Conservation (phyloP, 805 yeast species). For the Kuraishia ogatae region DNA sequence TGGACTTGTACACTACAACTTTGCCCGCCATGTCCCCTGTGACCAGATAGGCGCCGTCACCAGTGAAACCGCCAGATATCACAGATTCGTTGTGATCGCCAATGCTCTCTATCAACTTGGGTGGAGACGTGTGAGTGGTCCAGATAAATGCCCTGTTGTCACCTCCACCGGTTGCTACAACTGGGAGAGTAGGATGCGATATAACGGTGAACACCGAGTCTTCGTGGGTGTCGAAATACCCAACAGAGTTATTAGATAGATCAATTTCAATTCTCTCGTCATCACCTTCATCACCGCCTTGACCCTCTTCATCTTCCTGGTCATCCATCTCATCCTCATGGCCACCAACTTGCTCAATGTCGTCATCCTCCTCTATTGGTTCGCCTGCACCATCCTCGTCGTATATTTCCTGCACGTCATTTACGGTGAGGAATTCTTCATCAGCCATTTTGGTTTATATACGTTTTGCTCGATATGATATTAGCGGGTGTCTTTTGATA, state of each 20-base stretch:
- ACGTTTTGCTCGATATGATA: no score
- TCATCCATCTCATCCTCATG: constrained; percentile 25
- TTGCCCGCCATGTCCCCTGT: constrained; percentile 96
- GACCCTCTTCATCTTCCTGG: constrained; percentile 31
- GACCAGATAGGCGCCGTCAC: constrained; percentile 70
- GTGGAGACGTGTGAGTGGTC: constrained; percentile 86
- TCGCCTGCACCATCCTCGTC: constrained; percentile 11
- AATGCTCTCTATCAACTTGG: constrained; percentile 68
- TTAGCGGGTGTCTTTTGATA: no score
- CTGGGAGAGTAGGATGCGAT: constrained; percentile 75
- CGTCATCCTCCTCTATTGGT: constrained; percentile 32
- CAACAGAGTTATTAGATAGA: constrained; percentile 79
- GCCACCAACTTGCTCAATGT: constrained; percentile 18
- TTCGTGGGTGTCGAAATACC: constrained; percentile 82
- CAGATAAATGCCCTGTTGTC: constrained; percentile 85
- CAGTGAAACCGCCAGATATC: constrained; percentile 72
- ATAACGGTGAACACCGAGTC: constrained; percentile 84
- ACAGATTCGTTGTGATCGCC: constrained; percentile 85
- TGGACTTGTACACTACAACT: constrained; percentile 61
- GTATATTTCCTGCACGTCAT: constrained; percentile 24
- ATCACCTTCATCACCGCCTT: constrained; percentile 28
- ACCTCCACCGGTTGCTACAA: constrained; percentile 92
- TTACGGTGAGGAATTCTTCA: constrained; percentile 17
- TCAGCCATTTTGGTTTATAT: constrained; percentile 5
- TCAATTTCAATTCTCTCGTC: constrained; percentile 66